A percentile compares a stretch with the other conserved stretches of the same genome.
phyloP scores from a whole-genome alignment of 1,139 yeast species.

The Scheffersomyces stambukii region DNA sequence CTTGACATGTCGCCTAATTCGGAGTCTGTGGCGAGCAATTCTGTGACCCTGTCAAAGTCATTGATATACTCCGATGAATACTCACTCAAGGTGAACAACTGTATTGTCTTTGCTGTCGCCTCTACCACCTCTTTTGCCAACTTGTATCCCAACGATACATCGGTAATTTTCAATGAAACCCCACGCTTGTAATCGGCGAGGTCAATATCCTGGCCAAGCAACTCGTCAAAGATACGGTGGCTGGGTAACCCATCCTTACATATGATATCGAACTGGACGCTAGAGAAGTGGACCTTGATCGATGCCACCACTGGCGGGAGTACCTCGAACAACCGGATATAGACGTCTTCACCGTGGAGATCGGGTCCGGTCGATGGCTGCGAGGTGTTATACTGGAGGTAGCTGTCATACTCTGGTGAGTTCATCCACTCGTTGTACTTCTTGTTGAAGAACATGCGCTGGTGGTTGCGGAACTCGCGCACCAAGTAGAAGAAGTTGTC shows the following conservation, averaged over 20 bases:
- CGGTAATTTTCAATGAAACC: slow-evolving; percentile 25
- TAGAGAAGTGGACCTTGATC: slow-evolving; percentile 22
- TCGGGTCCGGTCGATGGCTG: not conserved
- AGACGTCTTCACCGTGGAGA: slow-evolving; percentile 1
- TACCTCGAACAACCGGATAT: slow-evolving; percentile 25
- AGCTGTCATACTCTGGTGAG: slow-evolving; percentile 2
- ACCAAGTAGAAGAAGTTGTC: slow-evolving; percentile 36
- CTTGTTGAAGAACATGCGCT: slow-evolving; percentile 21
- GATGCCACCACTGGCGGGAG: slow-evolving; percentile 28
- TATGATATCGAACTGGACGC: slow-evolving; percentile 31
- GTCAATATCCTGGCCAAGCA: slow-evolving; percentile 24
- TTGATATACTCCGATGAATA: slow-evolving; percentile 30
- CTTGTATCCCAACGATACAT: slow-evolving; percentile 20
- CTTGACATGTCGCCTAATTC: slow-evolving; percentile 36
- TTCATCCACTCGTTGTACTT: slow-evolving; percentile 16
- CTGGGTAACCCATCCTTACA: slow-evolving; percentile 43
- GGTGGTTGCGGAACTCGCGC: slow-evolving; percentile 29
- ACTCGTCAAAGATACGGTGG: slow-evolving; percentile 23
- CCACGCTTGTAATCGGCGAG: slow-evolving; percentile 40
- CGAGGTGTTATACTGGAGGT: not conserved
- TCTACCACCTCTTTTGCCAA: slow-evolving; percentile 18
- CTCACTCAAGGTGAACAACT: slow-evolving; percentile 39
- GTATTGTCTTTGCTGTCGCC: slow-evolving; percentile 18
- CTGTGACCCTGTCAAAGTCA: slow-evolving; percentile 31
- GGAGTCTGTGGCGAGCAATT: slow-evolving; percentile 17